Base-by-base conservation (phyloP, 495 filamentous ascomycete species). In the Aspergillus haitiensis region DNA sequence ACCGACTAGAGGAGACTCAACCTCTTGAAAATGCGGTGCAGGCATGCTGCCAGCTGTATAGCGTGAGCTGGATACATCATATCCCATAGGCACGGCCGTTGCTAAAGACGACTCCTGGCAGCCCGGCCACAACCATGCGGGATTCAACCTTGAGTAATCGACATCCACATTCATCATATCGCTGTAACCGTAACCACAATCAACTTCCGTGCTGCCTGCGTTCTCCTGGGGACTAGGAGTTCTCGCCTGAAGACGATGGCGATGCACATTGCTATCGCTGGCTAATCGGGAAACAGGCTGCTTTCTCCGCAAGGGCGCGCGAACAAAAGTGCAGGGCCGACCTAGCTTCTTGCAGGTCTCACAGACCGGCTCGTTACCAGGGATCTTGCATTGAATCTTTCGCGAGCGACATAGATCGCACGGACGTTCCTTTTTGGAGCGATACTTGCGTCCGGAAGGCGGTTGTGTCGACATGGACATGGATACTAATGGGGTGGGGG, bases 331-430 rank as follows among this genome's bases (percentile, higher is more conserved):
- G 21, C 48, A 51, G 2, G 7, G 31, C 21, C 48, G 21, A 18
- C 15, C 21, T 3, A 51, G 48, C 12, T 34, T 51, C 31, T 51
- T 8, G 15, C 48, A 51, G 27, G 18, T 33, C 8, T 51, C 48
- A 15, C 48, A 51, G 11, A 31, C 27, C 2, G 8, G 21, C 31
- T 32, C 48, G 13, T 51, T 18, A 5, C 31, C 5, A 12, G 10
- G 21, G 10, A 51, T 13, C 12, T 51, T 51, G 48, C 48, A 51
- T 7, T 51, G 48, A 10, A 51, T 51, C 7, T 51, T 51, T 11
- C 48, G 0, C 11, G 48, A 51, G 0, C 48, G 48, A 34, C 48
- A 51, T 10, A 51, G 48, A 32, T 51, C 48, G 48, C 48, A 51
- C 5, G 48, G 48, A 1, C 48, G 27, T 11, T 51, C 27, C 21